These are phyloP conservation scores for Flammula alnicola DNA, from an alignment of 1,284 basidiomycete species.

Conservation along the genomic window DNA sequence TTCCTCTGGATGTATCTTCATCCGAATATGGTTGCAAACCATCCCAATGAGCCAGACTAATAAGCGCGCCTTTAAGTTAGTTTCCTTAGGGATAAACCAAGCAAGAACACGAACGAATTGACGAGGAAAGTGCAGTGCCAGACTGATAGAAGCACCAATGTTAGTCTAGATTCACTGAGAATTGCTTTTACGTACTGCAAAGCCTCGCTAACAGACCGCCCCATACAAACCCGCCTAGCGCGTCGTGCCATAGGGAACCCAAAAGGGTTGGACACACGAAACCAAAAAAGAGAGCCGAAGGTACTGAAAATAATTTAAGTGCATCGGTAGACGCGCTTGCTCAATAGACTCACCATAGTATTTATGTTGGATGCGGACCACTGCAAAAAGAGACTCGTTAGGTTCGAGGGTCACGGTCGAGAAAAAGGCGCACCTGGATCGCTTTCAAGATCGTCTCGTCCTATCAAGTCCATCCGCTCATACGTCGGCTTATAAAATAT, in stretches of 20 bases:
- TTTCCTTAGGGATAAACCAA: constrained; percentile 4
- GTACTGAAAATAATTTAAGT: constrained; percentile 39
- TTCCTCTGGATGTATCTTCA: constrained; percentile 78
- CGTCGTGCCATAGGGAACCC: constrained; percentile 63
- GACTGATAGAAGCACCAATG: constrained; percentile 39
- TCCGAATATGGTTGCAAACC: constrained; percentile 80
- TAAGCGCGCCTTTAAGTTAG: background rate
- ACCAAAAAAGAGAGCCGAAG: constrained; percentile 62
- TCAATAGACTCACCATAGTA: constrained; percentile 57
- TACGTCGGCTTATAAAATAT: constrained; percentile 82
- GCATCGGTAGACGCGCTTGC: background rate
- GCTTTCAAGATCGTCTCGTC: constrained; percentile 70
- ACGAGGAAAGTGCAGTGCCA: constrained; percentile 85
- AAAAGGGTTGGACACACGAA: constrained; percentile 60
- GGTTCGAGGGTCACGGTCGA: background rate
- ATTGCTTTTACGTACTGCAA: constrained; percentile 47
- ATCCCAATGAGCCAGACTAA: constrained; percentile 76
- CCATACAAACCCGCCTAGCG: constrained; percentile 69
- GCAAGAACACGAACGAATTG: constrained; percentile 60
- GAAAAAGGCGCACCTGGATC: constrained; percentile 58
- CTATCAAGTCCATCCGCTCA: constrained; percentile 64
- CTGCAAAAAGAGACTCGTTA: constrained; percentile 38
- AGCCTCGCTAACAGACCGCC: constrained; percentile 67
- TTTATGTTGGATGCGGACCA: constrained; percentile 75
- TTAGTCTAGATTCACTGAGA: background rate